A percentile compares a stretch with the other conserved stretches of the same genome.
Evolutionary conservation across 169 alveolate genomes (phyloP).

Genomic region (Plasmodium cynomolgi): DNA sequence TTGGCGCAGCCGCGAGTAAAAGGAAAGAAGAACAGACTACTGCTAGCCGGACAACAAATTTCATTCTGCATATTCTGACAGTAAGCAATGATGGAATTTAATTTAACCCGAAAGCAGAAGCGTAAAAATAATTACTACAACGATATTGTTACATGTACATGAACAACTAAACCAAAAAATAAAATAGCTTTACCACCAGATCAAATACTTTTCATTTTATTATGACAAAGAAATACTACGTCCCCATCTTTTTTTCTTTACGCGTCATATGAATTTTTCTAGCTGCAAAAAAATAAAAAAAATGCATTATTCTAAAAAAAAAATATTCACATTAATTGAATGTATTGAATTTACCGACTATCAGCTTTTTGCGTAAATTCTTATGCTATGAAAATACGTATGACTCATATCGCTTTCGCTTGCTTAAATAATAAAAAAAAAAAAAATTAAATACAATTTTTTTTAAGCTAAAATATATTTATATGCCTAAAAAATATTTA

Average conservation of each 20-base stretch:
- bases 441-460: not conserved
- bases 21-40: not conserved
- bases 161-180: not conserved
- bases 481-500: constrained; percentile 4
- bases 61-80: not conserved
- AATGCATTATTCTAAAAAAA: not conserved
- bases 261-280: not conserved
- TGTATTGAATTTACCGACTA: not conserved
- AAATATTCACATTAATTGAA: not conserved
- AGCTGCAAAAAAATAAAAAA: not conserved
- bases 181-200: not conserved
- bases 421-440: not conserved
- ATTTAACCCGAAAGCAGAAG: not conserved
- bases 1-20: not conserved
- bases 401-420: not conserved
- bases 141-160: not conserved
- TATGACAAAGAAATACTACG: not conserved
- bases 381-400: not conserved
- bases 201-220: not conserved
- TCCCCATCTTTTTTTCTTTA: not conserved
- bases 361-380: not conserved
- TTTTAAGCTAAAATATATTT: not conserved
- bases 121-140: not conserved
- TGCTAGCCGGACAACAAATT: not conserved
- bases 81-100: not conserved